Evolutionary conservation across 1,284 basidiomycete genomes (phyloP).

Genomic region (Trichosporon coremiiforme): DNA sequence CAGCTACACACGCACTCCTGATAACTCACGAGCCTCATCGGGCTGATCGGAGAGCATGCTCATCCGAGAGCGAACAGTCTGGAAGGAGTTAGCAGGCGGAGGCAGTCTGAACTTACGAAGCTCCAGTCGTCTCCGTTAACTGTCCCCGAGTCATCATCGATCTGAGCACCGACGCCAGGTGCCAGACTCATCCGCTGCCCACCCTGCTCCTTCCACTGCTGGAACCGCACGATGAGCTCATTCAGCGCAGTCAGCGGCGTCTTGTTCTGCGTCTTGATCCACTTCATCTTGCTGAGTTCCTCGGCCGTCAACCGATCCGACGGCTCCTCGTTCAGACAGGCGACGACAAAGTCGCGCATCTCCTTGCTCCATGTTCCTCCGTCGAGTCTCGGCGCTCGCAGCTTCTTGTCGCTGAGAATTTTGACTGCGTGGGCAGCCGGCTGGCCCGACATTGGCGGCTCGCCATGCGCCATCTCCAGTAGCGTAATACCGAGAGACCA

Average conservation of each 20-base stretch:
- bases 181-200: slow-evolving; percentile 79
- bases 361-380: slow-evolving; percentile 74
- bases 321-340: slow-evolving; percentile 83
- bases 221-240: slow-evolving; percentile 77
- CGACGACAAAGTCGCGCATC: slow-evolving; percentile 84
- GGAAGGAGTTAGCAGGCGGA: not conserved
- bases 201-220: slow-evolving; percentile 74
- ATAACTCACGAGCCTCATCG: slow-evolving; percentile 25
- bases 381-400: slow-evolving; percentile 70
- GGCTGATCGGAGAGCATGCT: slow-evolving; percentile 46
- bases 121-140: slow-evolving; percentile 53
- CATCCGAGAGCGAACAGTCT: slow-evolving; percentile 50
- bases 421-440: slow-evolving; percentile 86
- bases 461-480: slow-evolving; percentile 79
- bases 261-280: slow-evolving; percentile 81
- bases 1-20: not conserved
- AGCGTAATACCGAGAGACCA: slow-evolving; percentile 96
- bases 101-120: slow-evolving; percentile 32
- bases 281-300: slow-evolving; percentile 85
- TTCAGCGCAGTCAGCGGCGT: slow-evolving; percentile 71
- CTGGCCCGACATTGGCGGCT: slow-evolving; percentile 69
- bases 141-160: slow-evolving; percentile 48
- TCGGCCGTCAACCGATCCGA: slow-evolving; percentile 80
- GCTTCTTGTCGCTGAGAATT: slow-evolving; percentile 76
- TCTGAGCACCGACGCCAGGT: slow-evolving; percentile 53